phyloP scores from a whole-genome alignment of 768 basidiomycete genomes.

The Favolaschia claudopus region DNA sequence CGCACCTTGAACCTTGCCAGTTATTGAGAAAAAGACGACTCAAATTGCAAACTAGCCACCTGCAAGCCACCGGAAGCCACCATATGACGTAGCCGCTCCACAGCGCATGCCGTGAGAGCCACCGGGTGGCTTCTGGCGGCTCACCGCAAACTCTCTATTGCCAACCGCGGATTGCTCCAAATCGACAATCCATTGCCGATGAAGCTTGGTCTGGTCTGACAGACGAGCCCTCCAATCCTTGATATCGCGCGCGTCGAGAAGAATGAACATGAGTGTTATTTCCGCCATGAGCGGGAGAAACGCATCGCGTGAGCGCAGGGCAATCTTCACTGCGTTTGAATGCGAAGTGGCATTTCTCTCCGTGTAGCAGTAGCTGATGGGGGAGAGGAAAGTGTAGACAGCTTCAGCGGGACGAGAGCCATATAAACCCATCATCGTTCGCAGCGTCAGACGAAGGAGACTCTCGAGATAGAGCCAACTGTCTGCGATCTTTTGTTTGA shows the following conservation, averaged over 20 bases:
- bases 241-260: background rate
- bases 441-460: background rate
- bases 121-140: no score
- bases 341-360: background rate
- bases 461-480: background rate
- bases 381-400: background rate
- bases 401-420: background rate
- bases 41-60: no score
- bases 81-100: no score
- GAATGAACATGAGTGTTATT: background rate
- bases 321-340: background rate
- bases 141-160: no score
- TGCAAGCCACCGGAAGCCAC: no score
- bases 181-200: background rate
- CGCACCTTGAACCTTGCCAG: no score
- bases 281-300: conserved; percentile 10
- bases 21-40: no score
- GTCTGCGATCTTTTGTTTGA: background rate
- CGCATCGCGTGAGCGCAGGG: conserved; percentile 5
- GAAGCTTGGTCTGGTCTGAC: background rate
- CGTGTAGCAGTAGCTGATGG: background rate
- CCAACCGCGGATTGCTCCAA: background rate
- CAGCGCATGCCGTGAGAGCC: no score
- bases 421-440: background rate
- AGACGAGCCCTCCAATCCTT: background rate